Percentiles rank a stretch among this genome's conserved stretches.
These are phyloP conservation scores for Hordeum vulgare DNA, from an alignment of 176 grass and related monocot species.

Conservation along the genomic window MorexV3_pseudomolecules_assembly NC_058524.1:212009828-212010327, in stretches of 20 bases:
- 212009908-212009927: not conserved
- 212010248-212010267: slow-evolving; percentile 75
- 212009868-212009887: not conserved
- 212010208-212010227: not conserved
- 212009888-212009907: not conserved
- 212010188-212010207: not conserved
- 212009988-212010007: slow-evolving; percentile 41
- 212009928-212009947: too few species aligned
- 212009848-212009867: slow-evolving; percentile 73
- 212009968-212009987: not conserved
- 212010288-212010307: slow-evolving; percentile 17
- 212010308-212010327: not conserved
- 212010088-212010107: slow-evolving; percentile 51
- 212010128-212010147: slow-evolving; percentile 32
- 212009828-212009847: slow-evolving; percentile 42
- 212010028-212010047: slow-evolving; percentile 14
- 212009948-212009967: not conserved
- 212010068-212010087: slow-evolving; percentile 47
- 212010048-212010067: not conserved
- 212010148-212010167: slow-evolving; percentile 62
- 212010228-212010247: slow-evolving; percentile 56
- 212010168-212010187: slow-evolving; percentile 45
- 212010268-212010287: slow-evolving; percentile 29
- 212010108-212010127: slow-evolving; percentile 36
- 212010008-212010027: slow-evolving; percentile 78